Percentiles rank a stretch among this genome's conserved stretches.
Evolutionary conservation across 2,329 filamentous ascomycete species (phyloP).

Genomic region (Aureobasidium sp.): DNA sequence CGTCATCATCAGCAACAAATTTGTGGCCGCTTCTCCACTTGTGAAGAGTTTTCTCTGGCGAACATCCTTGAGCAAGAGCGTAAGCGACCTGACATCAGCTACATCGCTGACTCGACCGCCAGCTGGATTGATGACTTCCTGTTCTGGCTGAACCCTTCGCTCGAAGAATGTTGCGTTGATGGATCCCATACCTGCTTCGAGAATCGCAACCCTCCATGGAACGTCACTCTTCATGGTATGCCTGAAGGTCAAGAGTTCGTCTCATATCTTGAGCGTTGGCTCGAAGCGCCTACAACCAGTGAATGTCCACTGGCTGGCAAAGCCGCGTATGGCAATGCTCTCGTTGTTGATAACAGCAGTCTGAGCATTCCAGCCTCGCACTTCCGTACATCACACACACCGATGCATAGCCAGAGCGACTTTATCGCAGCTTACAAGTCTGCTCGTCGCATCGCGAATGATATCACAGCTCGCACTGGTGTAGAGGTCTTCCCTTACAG

Average conservation of each 20-base stretch:
- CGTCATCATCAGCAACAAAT: constrained; percentile 72
- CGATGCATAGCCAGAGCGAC: constrained; percentile 77
- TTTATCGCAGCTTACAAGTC: constrained; percentile 88
- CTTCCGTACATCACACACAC: constrained; percentile 84
- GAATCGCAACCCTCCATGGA: constrained; percentile 71
- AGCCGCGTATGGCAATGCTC: constrained; percentile 75
- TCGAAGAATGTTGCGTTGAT: constrained; percentile 66
- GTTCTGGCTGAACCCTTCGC: constrained; percentile 84
- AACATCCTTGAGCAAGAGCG: constrained; percentile 92
- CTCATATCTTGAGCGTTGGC: constrained; percentile 74
- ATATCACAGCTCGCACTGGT: constrained; percentile 61
- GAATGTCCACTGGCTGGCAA: constrained; percentile 82
- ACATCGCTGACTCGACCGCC: constrained; percentile 77
- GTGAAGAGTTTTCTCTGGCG: constrained; percentile 70
- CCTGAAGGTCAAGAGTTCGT: constrained; percentile 89
- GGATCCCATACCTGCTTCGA: constrained; percentile 62
- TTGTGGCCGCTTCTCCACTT: constrained; percentile 85
- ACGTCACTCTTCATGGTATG: constrained; percentile 82
- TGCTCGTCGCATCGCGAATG: constrained; percentile 76
- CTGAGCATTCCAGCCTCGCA: constrained; percentile 71
- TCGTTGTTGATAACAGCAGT: constrained; percentile 64
- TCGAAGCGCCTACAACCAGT: constrained; percentile 68
- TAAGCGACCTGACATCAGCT: constrained; percentile 79
- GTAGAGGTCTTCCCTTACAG: constrained; percentile 92
- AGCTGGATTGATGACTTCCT: constrained; percentile 98